Evolutionary conservation across 73 alveolate species (phyloP), one percentile per base, ranked within the genome.

Genomic region (Symbiodinium pilosum): DNA sequence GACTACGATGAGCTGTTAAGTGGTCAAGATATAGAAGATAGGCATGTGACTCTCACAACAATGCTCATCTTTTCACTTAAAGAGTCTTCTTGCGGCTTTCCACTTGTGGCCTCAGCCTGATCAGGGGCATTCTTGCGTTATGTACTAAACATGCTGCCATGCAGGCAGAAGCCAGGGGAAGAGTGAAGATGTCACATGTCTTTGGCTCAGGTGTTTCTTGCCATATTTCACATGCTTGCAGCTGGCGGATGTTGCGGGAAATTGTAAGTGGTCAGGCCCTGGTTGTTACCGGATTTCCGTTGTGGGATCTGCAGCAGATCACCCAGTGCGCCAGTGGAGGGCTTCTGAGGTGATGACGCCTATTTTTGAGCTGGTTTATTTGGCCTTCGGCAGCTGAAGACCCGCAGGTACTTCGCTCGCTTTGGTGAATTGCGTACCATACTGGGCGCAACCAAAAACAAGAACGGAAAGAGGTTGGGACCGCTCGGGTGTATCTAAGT

Each of bases 401-500:
- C 24, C 26, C 26, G 86, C 54, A 86, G 93, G 93, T 87, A 87
- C 94, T 87, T 87, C 42, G 94, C 94, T 3, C 94, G 94, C n/a
- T 87, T 87, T 30, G 94, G 94, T 8, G 94, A 87, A 42, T 85
- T 87, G 8, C 85, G 94, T 39, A 87, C 94, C 94, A 87, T 87
- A 56, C 32, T 87, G 94, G 94, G 94, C 18, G 85, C 84, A 11
- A 83, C 51, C 47, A 87, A 87, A 83, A 83, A 77, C 86, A 87
- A 87, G 56, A 32, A 54, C 39, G 94, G 94, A 39, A 52, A 56
- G 94, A 86, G 93, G 93, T 30, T 4, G 77, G 87, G 52, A 5
- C n/a, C 43, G 20, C 42, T 9, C 42, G 38, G 28, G 71, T 24
- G 28, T 81, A 36, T 81, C 36, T 24, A 5, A 39, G 36, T 24